Conservation (phyloP, 2,329 filamentous ascomycete genomes). For the Hypoxylon sp. region DNA sequence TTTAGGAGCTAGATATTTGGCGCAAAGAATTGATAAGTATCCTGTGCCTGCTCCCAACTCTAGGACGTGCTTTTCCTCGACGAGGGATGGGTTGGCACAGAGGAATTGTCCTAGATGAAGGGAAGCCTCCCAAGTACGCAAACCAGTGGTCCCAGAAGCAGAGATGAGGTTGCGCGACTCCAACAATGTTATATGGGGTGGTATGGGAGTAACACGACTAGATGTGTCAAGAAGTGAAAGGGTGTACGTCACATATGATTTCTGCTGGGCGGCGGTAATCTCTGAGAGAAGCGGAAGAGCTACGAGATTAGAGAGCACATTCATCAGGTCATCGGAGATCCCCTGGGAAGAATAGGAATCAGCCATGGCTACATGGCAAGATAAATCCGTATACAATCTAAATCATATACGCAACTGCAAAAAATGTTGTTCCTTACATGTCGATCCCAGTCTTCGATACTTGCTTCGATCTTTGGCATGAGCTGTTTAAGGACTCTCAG, state of each 20-base stretch:
- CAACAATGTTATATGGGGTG: slow-evolving; percentile 70
- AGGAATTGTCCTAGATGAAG: slow-evolving; percentile 81
- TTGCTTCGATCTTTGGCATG: slow-evolving; percentile 76
- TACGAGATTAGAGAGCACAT: slow-evolving; percentile 75
- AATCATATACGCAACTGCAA: slow-evolving; percentile 15
- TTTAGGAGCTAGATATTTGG: slow-evolving; percentile 72
- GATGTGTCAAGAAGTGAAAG: slow-evolving; percentile 56
- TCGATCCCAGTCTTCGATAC: slow-evolving; percentile 85
- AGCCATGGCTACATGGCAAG: slow-evolving; percentile 46
- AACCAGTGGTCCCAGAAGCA: slow-evolving; percentile 79
- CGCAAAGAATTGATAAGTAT: slow-evolving; percentile 80
- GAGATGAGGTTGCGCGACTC: slow-evolving; percentile 79
- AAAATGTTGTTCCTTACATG: slow-evolving; percentile 75
- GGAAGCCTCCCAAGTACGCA: slow-evolving; percentile 86
- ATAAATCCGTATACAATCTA: slow-evolving; percentile 10
- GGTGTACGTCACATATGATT: slow-evolving; percentile 81
- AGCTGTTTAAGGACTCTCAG: slow-evolving; percentile 81
- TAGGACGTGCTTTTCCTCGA: slow-evolving; percentile 72
- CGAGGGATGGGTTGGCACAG: slow-evolving; percentile 61
- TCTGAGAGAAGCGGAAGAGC: slow-evolving; percentile 75
- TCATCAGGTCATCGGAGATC: slow-evolving; percentile 85
- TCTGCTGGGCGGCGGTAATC: slow-evolving; percentile 75
- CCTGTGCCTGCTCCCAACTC: slow-evolving; percentile 85
- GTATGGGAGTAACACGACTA: slow-evolving; percentile 7
- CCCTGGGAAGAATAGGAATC: slow-evolving; percentile 69